These are phyloP conservation scores for Jatropha curcas DNA, from an alignment of 345 rosid genomes.

Conservation along the genomic window DNA sequence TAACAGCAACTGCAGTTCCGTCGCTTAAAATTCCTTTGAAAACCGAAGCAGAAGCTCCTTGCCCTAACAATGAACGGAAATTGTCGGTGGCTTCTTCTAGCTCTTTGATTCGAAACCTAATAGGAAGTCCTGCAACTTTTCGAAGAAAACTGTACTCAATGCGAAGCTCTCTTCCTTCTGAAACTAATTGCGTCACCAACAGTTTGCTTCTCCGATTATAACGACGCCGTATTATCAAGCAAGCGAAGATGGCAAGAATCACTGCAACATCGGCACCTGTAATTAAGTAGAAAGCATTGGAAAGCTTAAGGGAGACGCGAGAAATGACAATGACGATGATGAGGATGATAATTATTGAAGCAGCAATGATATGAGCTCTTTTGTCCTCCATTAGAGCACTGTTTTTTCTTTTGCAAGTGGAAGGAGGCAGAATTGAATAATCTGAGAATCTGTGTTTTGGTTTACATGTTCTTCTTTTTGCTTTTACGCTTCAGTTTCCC, in stretches of 20 bases:
- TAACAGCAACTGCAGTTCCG: conserved; percentile 30
- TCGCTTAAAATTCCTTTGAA: conserved; percentile 28
- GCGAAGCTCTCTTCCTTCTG: conserved; percentile 72
- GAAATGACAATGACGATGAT: conserved; percentile 42
- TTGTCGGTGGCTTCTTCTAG: conserved; percentile 79
- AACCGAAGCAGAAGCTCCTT: conserved; percentile 32
- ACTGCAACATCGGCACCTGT: conserved; percentile 59
- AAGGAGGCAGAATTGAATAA: not conserved
- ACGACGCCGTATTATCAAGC: conserved; percentile 39
- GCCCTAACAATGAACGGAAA: conserved; percentile 40
- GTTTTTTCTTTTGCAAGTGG: not conserved
- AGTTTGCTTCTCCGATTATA: conserved; percentile 46
- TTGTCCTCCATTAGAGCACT: conserved; percentile 66
- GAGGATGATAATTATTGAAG: conserved; percentile 28
- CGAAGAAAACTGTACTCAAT: conserved; percentile 80
- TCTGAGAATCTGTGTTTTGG: not conserved
- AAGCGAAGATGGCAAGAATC: conserved; percentile 57
- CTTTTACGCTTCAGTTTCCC: not conserved
- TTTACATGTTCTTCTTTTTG: not conserved
- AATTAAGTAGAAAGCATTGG: conserved; percentile 64
- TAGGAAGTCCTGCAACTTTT: conserved; percentile 83
- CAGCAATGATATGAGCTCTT: conserved; percentile 52
- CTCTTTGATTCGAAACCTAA: conserved; percentile 57
- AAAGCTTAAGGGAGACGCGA: conserved; percentile 50
- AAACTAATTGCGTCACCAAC: conserved; percentile 40